These are phyloP conservation scores for Plenodomus biglobosus DNA, from an alignment of 2,329 filamentous ascomycete genomes.

Conservation along the genomic window DNA sequence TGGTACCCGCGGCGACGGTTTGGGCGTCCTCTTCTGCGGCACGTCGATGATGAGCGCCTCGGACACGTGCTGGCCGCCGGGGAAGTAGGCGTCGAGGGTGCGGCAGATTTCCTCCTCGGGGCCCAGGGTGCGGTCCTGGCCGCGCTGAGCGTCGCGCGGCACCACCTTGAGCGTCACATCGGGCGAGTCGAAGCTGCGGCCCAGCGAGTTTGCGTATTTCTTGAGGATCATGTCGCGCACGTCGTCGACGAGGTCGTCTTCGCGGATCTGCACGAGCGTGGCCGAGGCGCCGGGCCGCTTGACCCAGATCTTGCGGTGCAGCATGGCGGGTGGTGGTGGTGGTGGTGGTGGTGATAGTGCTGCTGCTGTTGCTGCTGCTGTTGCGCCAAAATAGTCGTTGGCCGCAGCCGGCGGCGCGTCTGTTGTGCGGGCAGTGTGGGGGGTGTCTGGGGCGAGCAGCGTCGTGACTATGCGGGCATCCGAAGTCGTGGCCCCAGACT, in stretches of 20 bases:
- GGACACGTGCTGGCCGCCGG: conserved; percentile 81
- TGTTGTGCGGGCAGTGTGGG: conserved; percentile 25
- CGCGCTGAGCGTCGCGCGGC: conserved; percentile 61
- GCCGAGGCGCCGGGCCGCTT: conserved; percentile 82
- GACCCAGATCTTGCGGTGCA: conserved; percentile 87
- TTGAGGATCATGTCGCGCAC: conserved; percentile 87
- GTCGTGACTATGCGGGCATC: conserved; percentile 49
- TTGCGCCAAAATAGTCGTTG: conserved; percentile 48
- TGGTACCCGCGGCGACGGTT: conserved; percentile 69
- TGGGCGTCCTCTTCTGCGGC: conserved; percentile 73
- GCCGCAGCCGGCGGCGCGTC: conserved; percentile 29
- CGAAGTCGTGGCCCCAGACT: conserved; percentile 35
- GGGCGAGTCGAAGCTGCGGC: conserved; percentile 84
- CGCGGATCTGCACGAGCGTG: conserved; percentile 79
- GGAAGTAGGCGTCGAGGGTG: conserved; percentile 79
- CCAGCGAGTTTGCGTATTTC: conserved; percentile 93
- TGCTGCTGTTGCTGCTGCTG: too few species aligned
- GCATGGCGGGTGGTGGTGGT: conserved; percentile 33
- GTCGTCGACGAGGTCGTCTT: conserved; percentile 92
- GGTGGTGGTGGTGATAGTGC: conserved; percentile 30
- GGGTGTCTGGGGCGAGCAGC: conserved; percentile 52
- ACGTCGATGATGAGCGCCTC: conserved; percentile 92
- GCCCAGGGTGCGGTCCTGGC: conserved; percentile 68
- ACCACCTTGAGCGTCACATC: conserved; percentile 80
- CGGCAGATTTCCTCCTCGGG: conserved; percentile 83